Conservation (phyloP, 495 filamentous ascomycete genomes). For the Trichoderma asperelloides region DNA sequence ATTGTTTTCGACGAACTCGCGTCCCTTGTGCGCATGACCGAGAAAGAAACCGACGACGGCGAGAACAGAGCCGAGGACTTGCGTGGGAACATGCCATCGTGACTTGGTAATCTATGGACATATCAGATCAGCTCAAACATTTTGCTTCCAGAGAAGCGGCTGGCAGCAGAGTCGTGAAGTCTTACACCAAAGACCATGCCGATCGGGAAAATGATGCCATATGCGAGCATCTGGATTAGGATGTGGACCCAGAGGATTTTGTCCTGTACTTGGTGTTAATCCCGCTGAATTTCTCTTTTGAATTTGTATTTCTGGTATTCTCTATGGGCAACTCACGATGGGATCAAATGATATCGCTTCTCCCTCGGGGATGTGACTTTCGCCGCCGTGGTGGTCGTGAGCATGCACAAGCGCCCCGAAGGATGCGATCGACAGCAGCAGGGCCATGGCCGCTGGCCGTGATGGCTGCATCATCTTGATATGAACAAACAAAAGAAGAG, state of each 20-base stretch:
- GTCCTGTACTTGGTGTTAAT: conserved; percentile 45
- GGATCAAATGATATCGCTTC: conserved; percentile 69
- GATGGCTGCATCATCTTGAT: conserved; percentile 3
- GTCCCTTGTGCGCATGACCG: conserved; percentile 81
- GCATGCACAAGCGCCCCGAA: conserved; percentile 27
- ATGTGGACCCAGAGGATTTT: conserved; percentile 90
- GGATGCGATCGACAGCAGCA: conserved; percentile 23
- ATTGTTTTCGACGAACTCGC: conserved; percentile 70
- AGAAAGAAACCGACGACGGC: conserved; percentile 82
- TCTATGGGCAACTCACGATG: conserved; percentile 50
- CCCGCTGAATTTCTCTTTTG: conserved; percentile 5
- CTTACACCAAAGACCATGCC: conserved; percentile 93
- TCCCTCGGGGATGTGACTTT: conserved; percentile 67
- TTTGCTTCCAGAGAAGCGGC: background rate
- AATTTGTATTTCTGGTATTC: background rate
- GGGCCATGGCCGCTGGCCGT: conserved; percentile 9
- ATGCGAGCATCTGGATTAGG: conserved; percentile 73
- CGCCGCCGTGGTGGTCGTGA: conserved; percentile 61
- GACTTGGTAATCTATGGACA: conserved; percentile 66
- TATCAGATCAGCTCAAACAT: conserved; percentile 6
- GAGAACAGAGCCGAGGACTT: conserved; percentile 63
- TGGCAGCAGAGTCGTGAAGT: conserved; percentile 12
- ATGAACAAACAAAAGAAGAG: conserved; percentile 10
- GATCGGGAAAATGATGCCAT: conserved; percentile 84
- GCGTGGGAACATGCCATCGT: conserved; percentile 89